Evolutionary conservation across 164 flowering plant genomes (phyloP).

Genomic region (Cinnamomum micranthum): DNA sequence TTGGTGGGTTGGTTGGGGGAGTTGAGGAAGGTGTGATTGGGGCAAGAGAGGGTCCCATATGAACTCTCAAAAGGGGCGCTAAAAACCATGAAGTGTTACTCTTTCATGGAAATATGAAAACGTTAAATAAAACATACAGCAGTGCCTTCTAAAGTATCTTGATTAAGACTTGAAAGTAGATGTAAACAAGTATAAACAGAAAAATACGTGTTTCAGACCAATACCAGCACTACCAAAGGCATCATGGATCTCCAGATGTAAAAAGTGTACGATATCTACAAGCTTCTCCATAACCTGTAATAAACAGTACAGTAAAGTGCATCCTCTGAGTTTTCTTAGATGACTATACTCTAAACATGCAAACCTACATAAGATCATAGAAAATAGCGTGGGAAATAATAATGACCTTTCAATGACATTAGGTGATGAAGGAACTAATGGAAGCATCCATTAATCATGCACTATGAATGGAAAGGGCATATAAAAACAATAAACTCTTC

Average conservation of each 20-base stretch:
- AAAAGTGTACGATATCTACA: conserved; percentile 80
- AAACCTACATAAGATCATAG: background rate
- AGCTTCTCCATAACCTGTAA: conserved; percentile 93
- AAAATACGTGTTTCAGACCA: background rate
- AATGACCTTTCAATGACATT: no score
- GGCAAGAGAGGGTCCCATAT: no score
- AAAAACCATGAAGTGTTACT: no score
- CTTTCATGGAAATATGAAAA: no score
- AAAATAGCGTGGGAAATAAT: no score
- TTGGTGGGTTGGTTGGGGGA: no score
- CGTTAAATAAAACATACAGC: no score
- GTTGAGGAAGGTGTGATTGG: no score
- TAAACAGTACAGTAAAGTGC: background rate
- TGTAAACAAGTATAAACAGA: conserved; percentile 1
- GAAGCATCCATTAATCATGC: background rate
- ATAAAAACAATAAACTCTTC: background rate
- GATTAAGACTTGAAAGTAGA: no score
- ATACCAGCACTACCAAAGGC: conserved; percentile 77
- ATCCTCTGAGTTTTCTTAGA: background rate
- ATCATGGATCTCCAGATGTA: conserved; percentile 76
- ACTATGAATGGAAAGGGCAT: background rate
- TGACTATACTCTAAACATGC: background rate
- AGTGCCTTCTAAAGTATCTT: no score
- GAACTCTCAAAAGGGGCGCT: no score
- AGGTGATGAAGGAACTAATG: no score